phyloP scores from a whole-genome alignment of 108 stramenopile species.

The Nannochloropsis oceanica region DNA sequence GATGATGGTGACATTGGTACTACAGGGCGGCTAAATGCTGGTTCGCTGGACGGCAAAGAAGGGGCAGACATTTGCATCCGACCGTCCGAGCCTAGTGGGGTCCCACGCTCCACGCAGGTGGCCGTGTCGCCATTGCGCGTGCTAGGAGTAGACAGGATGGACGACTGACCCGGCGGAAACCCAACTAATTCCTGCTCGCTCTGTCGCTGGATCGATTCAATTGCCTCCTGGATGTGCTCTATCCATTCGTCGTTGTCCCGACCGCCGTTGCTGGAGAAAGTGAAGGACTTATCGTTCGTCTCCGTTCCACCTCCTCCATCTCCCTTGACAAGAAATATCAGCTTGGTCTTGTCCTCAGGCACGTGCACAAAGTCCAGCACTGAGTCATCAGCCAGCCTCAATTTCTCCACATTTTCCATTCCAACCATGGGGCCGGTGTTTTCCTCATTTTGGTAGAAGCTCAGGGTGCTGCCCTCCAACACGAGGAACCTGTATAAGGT shows the following conservation, averaged over 20 bases:
- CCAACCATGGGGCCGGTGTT: not conserved
- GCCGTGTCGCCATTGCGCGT: not conserved
- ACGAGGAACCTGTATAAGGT: not conserved
- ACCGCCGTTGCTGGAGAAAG: not conserved
- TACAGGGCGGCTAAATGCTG: no score
- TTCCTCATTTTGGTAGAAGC: not conserved
- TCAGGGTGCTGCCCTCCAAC: not conserved
- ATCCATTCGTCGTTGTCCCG: not conserved
- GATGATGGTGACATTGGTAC: no score
- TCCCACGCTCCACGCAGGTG: not conserved
- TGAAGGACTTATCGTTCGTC: not conserved
- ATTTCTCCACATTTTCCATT: not conserved
- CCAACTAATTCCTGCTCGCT: not conserved
- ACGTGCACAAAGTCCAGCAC: not conserved
- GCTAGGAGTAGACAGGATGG: not conserved
- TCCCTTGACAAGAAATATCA: not conserved
- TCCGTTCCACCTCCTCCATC: not conserved
- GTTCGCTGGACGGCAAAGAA: not conserved
- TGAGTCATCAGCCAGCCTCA: not conserved
- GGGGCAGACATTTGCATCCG: not conserved
- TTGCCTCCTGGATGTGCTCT: not conserved
- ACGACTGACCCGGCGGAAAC: not conserved
- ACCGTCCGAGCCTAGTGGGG: not conserved
- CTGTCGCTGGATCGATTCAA: not conserved
- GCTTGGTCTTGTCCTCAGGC: not conserved